Conservation (phyloP, 805 yeast genomes). For the Suhomyces prunicola region DNA sequence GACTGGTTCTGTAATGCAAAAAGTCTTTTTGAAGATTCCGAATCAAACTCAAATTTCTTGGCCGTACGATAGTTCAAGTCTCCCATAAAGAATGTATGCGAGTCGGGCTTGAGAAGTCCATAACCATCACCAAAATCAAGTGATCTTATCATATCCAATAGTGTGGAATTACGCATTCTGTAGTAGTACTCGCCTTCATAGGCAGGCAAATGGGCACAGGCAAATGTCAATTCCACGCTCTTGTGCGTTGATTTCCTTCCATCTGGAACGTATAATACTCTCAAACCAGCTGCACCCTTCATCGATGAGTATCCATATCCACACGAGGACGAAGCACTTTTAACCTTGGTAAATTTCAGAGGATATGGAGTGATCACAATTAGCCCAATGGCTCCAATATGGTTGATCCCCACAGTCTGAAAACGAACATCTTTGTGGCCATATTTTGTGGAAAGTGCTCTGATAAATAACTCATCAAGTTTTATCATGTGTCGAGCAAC, state of each 20-base stretch:
- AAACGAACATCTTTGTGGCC: constrained; percentile 28
- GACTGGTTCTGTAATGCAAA: constrained; percentile 23
- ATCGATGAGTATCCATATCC: constrained; percentile 62
- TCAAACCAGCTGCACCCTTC: constrained; percentile 71
- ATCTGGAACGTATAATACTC: constrained; percentile 38
- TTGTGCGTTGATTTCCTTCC: constrained; percentile 14
- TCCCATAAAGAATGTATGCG: constrained; percentile 74
- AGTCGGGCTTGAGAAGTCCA: constrained; percentile 47
- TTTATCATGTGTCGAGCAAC: constrained; percentile 37
- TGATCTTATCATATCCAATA: constrained; percentile 46
- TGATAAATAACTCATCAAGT: constrained; percentile 33
- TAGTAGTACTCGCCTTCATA: constrained; percentile 59
- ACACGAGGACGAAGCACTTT: constrained; percentile 39
- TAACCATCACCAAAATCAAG: constrained; percentile 58
- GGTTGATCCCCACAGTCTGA: constrained; percentile 40
- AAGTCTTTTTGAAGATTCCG: constrained; percentile 16
- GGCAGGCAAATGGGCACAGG: constrained; percentile 72
- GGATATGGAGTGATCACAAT: constrained; percentile 46
- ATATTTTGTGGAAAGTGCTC: constrained; percentile 34
- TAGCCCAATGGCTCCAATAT: constrained; percentile 58
- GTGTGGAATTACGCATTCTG: constrained; percentile 51
- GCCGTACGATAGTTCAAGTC: constrained; percentile 78
- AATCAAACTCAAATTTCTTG: constrained; percentile 13
- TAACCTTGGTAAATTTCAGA: constrained; percentile 26
- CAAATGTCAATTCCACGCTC: constrained; percentile 52